Percentiles rank a stretch among this genome's conserved stretches.
Conservation (phyloP, 164 flowering plant genomes). For the Stephania japonica region DNA sequence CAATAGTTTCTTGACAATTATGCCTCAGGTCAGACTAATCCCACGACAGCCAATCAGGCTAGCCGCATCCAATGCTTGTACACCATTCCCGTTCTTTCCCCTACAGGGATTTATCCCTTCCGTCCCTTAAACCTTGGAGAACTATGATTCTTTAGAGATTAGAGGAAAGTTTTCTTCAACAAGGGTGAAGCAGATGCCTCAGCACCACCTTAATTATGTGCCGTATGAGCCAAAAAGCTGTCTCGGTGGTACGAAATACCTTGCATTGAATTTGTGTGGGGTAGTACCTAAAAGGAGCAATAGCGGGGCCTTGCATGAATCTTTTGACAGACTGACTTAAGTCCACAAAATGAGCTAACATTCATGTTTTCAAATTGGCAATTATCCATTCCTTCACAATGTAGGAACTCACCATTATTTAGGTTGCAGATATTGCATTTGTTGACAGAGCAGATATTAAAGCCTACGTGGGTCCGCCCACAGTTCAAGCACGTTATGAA, state of each 20-base stretch:
- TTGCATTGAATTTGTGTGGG: neutral
- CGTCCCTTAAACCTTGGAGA: too few relatives aligned
- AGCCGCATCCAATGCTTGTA: neutral
- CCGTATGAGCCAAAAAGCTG: neutral
- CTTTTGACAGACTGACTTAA: neutral
- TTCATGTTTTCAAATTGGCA: neutral
- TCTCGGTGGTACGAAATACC: neutral
- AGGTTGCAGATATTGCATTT: slow-evolving; percentile 87
- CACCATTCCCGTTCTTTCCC: neutral
- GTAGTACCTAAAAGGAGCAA: neutral
- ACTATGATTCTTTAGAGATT: too few relatives aligned
- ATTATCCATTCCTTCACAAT: slow-evolving; percentile 1
- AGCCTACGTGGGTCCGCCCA: slow-evolving; percentile 97
- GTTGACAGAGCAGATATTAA: slow-evolving; percentile 99
- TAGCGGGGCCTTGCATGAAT: neutral
- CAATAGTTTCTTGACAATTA: too few relatives aligned
- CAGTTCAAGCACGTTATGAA: slow-evolving; percentile 96
- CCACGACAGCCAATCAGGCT: too few relatives aligned
- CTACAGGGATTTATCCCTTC: too few relatives aligned
- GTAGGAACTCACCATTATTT: slow-evolving; percentile 13
- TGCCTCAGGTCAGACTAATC: too few relatives aligned
- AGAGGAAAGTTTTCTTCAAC: neutral
- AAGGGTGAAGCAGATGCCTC: neutral
- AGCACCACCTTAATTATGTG: neutral
- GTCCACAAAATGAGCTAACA: neutral